Evolutionary conservation across 257 asterid species (phyloP).

Genomic region (Coffea canephora): DNA sequence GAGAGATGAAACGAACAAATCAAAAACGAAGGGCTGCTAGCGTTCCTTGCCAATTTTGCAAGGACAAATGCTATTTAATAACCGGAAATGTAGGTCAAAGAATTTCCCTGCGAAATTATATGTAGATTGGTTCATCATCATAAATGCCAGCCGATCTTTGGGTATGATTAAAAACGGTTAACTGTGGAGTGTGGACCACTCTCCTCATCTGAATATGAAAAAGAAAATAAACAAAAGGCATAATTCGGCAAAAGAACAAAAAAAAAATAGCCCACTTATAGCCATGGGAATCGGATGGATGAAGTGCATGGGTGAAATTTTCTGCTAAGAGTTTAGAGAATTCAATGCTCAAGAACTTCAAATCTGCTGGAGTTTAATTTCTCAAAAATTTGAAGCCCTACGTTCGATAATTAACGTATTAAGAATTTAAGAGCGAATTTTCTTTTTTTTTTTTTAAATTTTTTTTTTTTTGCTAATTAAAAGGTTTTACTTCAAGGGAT

Average conservation of each 20-base stretch:
- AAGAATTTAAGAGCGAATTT: no score
- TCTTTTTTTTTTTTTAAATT: no score
- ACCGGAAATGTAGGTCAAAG: conserved; percentile 7
- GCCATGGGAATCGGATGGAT: not conserved
- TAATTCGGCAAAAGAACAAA: not conserved
- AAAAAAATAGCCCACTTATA: not conserved
- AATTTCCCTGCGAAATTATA: not conserved
- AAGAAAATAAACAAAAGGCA: not conserved
- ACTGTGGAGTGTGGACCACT: not conserved
- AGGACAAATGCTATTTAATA: not conserved
- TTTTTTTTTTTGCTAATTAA: no score
- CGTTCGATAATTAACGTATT: no score
- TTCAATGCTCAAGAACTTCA: not conserved
- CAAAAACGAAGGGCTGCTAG: not conserved
- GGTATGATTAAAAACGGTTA: not conserved
- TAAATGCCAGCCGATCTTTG: not conserved
- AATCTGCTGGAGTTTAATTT: not conserved
- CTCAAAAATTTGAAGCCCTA: not conserved
- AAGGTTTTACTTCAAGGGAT: no score
- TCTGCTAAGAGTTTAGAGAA: not conserved
- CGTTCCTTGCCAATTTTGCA: not conserved
- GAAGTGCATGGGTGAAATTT: not conserved
- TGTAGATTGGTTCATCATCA: not conserved
- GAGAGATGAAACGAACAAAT: not conserved
- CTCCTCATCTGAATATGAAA: not conserved